Conservation (phyloP, 495 filamentous ascomycete species). For the Recurvomyces mirabilis region DNA sequence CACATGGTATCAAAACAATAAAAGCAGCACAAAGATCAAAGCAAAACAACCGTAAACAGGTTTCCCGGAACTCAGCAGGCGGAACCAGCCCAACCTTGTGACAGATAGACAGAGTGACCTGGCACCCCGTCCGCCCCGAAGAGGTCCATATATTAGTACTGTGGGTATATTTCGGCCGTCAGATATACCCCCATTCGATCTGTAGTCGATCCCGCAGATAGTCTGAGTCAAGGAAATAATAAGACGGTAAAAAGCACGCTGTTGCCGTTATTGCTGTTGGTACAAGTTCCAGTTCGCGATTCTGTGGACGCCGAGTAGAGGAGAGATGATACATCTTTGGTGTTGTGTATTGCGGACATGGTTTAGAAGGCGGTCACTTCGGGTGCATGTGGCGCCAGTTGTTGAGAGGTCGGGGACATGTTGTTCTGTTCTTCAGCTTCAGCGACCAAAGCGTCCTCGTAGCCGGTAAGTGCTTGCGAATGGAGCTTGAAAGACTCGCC, state of each 20-base stretch:
- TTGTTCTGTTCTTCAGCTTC: slow-evolving; percentile 1
- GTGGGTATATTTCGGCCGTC: not conserved
- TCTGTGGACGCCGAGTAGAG: not conserved
- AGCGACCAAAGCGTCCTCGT: slow-evolving; percentile 54
- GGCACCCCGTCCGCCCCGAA: not conserved
- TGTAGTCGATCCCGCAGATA: not conserved
- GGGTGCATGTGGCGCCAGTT: slow-evolving; percentile 1
- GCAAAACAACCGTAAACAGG: not conserved
- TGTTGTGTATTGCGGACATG: not conserved
- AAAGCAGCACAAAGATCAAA: not conserved
- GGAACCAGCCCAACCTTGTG: slow-evolving; percentile 3
- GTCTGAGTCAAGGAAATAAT: not conserved
- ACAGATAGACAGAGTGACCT: not conserved
- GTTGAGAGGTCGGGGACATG: slow-evolving; percentile 1
- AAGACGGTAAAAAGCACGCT: not conserved
- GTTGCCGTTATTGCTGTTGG: not conserved
- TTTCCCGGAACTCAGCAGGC: not conserved
- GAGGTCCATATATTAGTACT: not conserved
- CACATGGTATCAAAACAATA: slow-evolving; percentile 16
- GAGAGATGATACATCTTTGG: not conserved
- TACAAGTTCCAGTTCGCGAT: not conserved
- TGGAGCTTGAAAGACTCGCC: slow-evolving; percentile 97
- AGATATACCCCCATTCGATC: too few species aligned
- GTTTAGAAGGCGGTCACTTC: slow-evolving; percentile 20
- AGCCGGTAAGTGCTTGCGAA: slow-evolving; percentile 84